Evolutionary conservation across 371 early-diverging fungal species (phyloP).

Genomic region (Quaeritorhiza haematococci): DNA sequence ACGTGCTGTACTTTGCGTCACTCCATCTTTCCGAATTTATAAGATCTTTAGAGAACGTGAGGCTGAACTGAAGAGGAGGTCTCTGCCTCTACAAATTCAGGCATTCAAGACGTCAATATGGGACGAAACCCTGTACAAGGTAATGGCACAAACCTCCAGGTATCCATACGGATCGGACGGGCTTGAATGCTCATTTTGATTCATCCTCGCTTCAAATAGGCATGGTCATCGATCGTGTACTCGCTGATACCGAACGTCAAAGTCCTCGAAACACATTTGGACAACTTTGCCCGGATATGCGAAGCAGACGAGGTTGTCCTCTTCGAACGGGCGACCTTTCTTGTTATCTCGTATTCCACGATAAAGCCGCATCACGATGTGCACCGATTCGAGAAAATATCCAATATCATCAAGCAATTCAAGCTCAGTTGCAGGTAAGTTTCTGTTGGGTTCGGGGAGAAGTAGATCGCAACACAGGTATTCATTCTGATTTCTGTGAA

Average conservation of each 20-base stretch:
- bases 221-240: conserved; percentile 95
- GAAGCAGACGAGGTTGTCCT: conserved; percentile 92
- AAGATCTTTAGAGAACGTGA: conserved; percentile 68
- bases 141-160: too few species aligned
- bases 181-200: too few species aligned
- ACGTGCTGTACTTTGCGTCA: neutral
- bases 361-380: conserved; percentile 40
- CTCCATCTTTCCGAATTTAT: neutral
- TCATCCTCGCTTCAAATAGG: too few species aligned
- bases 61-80: conserved; percentile 63
- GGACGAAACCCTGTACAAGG: conserved; percentile 91
- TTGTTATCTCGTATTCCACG: conserved; percentile 82
- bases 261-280: conserved; percentile 69
- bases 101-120: conserved; percentile 90
- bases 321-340: conserved; percentile 90
- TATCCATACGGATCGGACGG: too few species aligned
- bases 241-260: conserved; percentile 89
- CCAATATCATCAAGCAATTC: conserved; percentile 91
- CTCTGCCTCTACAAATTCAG: conserved; percentile 66
- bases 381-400: conserved; percentile 87
- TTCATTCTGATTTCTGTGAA: neutral
- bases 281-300: conserved; percentile 71
- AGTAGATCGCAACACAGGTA: neutral
- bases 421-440: conserved; percentile 75
- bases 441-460: neutral